Conservation (phyloP, 805 yeast species). For the Blastobotrys mokoenaii region DNA sequence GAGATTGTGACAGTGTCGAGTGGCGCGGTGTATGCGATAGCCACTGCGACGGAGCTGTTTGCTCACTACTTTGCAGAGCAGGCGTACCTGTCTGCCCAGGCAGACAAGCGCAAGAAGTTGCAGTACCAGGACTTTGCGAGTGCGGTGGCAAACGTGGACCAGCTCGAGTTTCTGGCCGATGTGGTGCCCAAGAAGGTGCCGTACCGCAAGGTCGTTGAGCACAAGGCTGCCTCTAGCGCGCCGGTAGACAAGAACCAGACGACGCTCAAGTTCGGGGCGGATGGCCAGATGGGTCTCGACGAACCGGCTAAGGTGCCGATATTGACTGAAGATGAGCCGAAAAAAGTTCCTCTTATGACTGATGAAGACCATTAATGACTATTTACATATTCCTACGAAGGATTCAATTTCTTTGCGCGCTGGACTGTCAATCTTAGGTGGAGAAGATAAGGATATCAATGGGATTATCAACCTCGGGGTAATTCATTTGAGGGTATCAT, state of each 20-base stretch:
- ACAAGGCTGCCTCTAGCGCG: slow-evolving; percentile 1
- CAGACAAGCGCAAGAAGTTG: slow-evolving; percentile 61
- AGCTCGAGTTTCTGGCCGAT: slow-evolving; percentile 50
- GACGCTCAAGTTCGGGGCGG: background rate
- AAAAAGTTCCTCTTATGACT: too few species aligned
- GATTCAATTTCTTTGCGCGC: too few species aligned
- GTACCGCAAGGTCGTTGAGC: slow-evolving; percentile 12
- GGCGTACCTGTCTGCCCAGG: slow-evolving; percentile 55
- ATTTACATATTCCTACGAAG: too few species aligned
- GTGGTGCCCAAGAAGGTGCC: slow-evolving; percentile 45
- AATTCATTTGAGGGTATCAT: too few species aligned
- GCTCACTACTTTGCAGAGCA: slow-evolving; percentile 63
- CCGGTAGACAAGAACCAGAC: background rate
- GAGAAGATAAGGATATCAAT: too few species aligned
- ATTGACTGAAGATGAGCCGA: background rate
- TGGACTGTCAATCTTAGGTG: too few species aligned
- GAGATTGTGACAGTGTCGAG: slow-evolving; percentile 60
- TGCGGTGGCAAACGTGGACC: slow-evolving; percentile 52
- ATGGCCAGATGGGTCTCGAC: background rate
- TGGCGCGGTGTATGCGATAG: slow-evolving; percentile 64
- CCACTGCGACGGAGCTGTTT: slow-evolving; percentile 71
- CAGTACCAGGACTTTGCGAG: slow-evolving; percentile 60
- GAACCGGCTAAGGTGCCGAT: background rate
- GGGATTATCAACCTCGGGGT: too few species aligned
- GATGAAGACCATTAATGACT: too few species aligned